Evolutionary conservation across 306 rosid species (phyloP), one percentile per base, ranked within the genome.

Genomic region (Malus sieversii): DNA sequence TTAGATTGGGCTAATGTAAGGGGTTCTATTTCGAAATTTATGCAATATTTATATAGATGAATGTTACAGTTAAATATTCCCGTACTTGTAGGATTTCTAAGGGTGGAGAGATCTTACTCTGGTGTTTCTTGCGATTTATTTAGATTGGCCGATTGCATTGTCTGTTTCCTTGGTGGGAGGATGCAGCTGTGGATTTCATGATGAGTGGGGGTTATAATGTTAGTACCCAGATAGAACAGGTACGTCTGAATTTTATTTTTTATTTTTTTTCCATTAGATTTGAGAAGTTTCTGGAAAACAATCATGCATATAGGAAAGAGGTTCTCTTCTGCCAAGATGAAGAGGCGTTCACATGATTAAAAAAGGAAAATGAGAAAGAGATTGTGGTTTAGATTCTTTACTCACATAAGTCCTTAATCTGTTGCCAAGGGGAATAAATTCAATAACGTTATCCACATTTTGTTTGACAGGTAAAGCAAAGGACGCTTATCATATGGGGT

Each of bases 401-500:
- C 58, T 14, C 7, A 11, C 55, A 11, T 9, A 20, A 42, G 46
- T 68, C 13, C 38, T 38, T 16, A 3, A 62, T 35, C 25, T 40
- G 14, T 57, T 67, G 53, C 3, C 73, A 20, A 15, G 73, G 66
- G 3, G 20, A 15, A n/a, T 51, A 22, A 64, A 27, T 5, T 16
- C 60, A 70, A 40, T 64, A 51, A 59, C 20, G 75, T 53, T 72
- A 55, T 67, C 66, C 44, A 45, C 63, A 70, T 62, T 73, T 82
- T 79, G 78, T 76, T 77, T 22, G 74, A 70, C 87, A 92, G 98
- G 96, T 90, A 71, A 90, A 87, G 80, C 97, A 95, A 87, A 87
- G 86, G 84, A 85, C 97, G 30, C 91, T 92, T 27, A 86, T 95
- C 85, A 87, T 95, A 73, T 95, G 97, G 97, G 98, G 98, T 9